Evolutionary conservation across 1,284 basidiomycete genomes (phyloP).

Genomic region (Hortiboletus rubellus): DNA sequence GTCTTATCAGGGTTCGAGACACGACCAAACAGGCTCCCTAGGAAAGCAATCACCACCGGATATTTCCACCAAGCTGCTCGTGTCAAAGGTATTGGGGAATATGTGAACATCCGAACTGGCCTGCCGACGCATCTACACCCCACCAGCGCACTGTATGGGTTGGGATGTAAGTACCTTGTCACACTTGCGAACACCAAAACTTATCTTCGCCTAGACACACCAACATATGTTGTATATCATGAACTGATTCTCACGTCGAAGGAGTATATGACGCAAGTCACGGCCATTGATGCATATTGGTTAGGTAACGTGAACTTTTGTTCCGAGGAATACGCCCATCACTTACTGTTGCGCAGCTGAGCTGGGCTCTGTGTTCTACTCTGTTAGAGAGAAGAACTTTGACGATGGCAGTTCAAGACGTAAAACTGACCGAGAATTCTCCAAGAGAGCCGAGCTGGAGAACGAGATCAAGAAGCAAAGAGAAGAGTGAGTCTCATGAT

Average conservation of each 20-base stretch:
- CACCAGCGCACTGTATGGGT: conserved; percentile 93
- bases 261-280: conserved; percentile 97
- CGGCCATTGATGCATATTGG: conserved; percentile 95
- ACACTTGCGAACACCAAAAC: background rate
- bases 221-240: conserved; percentile 96
- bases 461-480: conserved; percentile 85
- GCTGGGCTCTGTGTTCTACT: conserved; percentile 92
- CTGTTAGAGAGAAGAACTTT: conserved; percentile 93
- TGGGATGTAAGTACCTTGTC: conserved; percentile 72
- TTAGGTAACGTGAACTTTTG: conserved; percentile 55
- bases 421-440: conserved; percentile 85
- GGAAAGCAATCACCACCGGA: conserved; percentile 96
- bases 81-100: conserved; percentile 98
- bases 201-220: conserved; percentile 65
- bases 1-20: background rate
- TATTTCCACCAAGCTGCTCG: conserved; percentile 99
- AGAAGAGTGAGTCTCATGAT: conserved; percentile 65
- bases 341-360: conserved; percentile 60
- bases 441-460: conserved; percentile 86
- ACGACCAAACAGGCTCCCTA: conserved; percentile 32
- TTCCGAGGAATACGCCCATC: background rate
- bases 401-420: conserved; percentile 76
- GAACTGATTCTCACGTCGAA: conserved; percentile 94
- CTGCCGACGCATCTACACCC: conserved; percentile 93
- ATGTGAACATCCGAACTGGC: conserved; percentile 96